Evolutionary conservation across 1,139 yeast genomes (phyloP).

Genomic region (Debaryomyces sp.): DNA sequence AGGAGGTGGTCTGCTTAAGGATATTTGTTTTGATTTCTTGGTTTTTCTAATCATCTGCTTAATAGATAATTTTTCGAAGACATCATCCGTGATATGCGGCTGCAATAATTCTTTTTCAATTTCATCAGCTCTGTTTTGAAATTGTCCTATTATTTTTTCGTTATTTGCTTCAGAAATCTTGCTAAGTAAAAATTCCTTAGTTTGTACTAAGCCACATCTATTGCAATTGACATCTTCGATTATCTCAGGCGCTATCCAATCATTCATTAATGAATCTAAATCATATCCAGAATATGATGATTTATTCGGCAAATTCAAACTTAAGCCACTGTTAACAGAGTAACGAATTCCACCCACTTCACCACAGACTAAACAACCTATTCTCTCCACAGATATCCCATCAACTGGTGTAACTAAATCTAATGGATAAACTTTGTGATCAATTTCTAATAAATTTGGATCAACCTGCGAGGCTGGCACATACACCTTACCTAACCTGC

Average conservation of each 20-base stretch:
- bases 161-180: slow-evolving; percentile 39
- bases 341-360: slow-evolving; percentile 90
- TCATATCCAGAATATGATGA: slow-evolving; percentile 43
- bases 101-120: slow-evolving; percentile 61
- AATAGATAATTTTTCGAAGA: slow-evolving; percentile 71
- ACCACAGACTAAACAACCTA: slow-evolving; percentile 87
- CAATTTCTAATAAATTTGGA: slow-evolving; percentile 53
- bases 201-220: slow-evolving; percentile 77
- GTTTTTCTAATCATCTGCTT: slow-evolving; percentile 76
- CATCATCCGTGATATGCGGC: slow-evolving; percentile 77
- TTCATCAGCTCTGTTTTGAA: slow-evolving; percentile 53
- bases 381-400: slow-evolving; percentile 82
- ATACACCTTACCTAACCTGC: slow-evolving; percentile 61
- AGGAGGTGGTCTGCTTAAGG: slow-evolving; percentile 82
- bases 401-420: slow-evolving; percentile 84
- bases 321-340: slow-evolving; percentile 79
- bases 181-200: slow-evolving; percentile 51
- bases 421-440: slow-evolving; percentile 50
- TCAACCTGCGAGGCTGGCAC: slow-evolving; percentile 76
- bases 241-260: slow-evolving; percentile 80
- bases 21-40: slow-evolving; percentile 80
- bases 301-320: slow-evolving; percentile 60
- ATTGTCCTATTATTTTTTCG: slow-evolving; percentile 47
- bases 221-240: slow-evolving; percentile 94
- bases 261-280: slow-evolving; percentile 60